These are phyloP conservation scores for Theileria sp. DNA, from an alignment of 169 alveolate species.

Conservation along the genomic window DNA sequence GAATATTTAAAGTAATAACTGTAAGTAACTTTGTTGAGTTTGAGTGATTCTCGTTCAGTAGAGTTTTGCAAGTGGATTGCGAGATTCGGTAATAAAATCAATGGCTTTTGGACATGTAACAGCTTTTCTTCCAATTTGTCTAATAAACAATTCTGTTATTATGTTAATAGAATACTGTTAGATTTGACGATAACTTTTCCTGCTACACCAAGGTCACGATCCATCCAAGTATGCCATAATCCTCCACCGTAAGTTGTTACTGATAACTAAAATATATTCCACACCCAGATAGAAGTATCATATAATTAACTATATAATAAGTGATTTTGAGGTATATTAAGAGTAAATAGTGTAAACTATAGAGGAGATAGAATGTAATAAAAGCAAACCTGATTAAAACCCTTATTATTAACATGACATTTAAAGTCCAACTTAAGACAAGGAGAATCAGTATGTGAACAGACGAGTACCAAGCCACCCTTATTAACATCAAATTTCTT, in stretches of 20 bases:
- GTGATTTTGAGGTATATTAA: too few relatives aligned
- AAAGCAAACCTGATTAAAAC: conserved; percentile 48
- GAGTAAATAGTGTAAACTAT: neutral
- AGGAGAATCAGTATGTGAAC: conserved; percentile 67
- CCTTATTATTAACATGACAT: conserved; percentile 28
- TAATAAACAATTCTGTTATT: neutral
- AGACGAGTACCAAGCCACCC: conserved; percentile 40
- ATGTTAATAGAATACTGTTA: conserved; percentile 39
- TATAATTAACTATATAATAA: neutral
- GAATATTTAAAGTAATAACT: neutral
- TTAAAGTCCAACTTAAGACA: conserved; percentile 61
- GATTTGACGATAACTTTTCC: conserved; percentile 89
- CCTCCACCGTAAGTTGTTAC: conserved; percentile 92
- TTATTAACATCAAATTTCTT: conserved; percentile 34
- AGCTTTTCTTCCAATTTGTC: conserved; percentile 75
- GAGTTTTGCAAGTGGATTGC: conserved; percentile 90
- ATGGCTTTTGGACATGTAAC: conserved; percentile 85
- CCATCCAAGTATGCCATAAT: conserved; percentile 98
- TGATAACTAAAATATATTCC: conserved; percentile 7
- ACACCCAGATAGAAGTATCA: neutral
- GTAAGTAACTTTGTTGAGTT: conserved; percentile 44
- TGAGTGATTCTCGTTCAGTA: conserved; percentile 75
- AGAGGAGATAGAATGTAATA: neutral
- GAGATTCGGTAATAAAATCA: conserved; percentile 89
- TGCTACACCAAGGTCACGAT: conserved; percentile 93